Percentiles rank a stretch among this genome's conserved stretches.
Evolutionary conservation across 2,329 filamentous ascomycete genomes (phyloP).

Genomic region (Botrytis fabae): DNA sequence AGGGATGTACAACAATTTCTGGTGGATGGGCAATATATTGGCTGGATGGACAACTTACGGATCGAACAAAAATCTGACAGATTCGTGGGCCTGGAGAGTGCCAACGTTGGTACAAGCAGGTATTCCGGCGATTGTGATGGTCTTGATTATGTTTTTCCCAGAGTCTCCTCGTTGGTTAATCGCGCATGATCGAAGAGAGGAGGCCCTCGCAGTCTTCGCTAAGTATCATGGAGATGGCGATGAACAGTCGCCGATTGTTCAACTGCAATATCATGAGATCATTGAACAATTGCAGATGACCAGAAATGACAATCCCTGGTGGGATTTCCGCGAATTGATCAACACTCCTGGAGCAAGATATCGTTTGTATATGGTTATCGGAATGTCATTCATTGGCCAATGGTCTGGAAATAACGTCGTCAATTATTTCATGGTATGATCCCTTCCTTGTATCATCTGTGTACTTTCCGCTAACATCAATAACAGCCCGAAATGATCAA

Average conservation of each 20-base stretch:
- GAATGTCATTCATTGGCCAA: conserved; percentile 55
- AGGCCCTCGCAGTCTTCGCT: conserved; percentile 56
- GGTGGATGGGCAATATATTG: conserved; percentile 1
- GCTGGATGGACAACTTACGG: not conserved
- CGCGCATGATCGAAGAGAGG: conserved; percentile 54
- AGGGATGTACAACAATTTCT: not conserved
- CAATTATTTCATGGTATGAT: conserved; percentile 40
- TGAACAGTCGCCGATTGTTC: conserved; percentile 52
- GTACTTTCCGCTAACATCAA: not conserved
- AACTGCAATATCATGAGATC: conserved; percentile 58
- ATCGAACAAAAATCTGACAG: not conserved
- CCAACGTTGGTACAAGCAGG: conserved; percentile 56
- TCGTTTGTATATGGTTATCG: conserved; percentile 51
- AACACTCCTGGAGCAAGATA: conserved; percentile 51
- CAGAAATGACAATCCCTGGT: conserved; percentile 58
- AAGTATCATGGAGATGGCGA: conserved; percentile 60
- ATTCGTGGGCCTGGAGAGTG: conserved; percentile 54
- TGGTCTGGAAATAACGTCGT: conserved; percentile 49
- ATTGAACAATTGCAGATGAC: conserved; percentile 51
- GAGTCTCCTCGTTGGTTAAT: conserved; percentile 45
- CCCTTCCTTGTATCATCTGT: not conserved
- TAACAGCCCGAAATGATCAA: conserved; percentile 47
- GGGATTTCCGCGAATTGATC: conserved; percentile 57
- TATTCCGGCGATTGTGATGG: conserved; percentile 49
- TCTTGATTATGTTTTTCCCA: conserved; percentile 48